Evolutionary conservation across 2,329 filamentous ascomycete genomes (phyloP).

Genomic region (Pezicula rhizophila): DNA sequence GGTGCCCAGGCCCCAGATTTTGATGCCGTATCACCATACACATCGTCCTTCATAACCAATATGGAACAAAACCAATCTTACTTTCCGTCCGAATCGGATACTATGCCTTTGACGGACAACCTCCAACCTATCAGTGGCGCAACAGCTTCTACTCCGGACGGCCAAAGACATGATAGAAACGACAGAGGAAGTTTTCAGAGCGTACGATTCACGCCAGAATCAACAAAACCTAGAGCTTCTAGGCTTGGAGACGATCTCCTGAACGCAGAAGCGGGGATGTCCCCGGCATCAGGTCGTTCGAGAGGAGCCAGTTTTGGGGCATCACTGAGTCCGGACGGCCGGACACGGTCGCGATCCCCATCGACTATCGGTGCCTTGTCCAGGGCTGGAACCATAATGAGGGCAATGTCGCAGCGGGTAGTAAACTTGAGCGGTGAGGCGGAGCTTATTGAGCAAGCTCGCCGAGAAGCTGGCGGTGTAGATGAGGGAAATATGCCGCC

Average conservation of each 20-base stretch:
- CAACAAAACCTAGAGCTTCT: slow-evolving; percentile 33
- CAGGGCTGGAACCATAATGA: slow-evolving; percentile 68
- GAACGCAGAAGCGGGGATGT: slow-evolving; percentile 51
- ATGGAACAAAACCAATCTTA: slow-evolving; percentile 24
- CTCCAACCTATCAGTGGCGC: slow-evolving; percentile 51
- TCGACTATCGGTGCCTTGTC: slow-evolving; percentile 61
- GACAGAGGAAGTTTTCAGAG: slow-evolving; percentile 47
- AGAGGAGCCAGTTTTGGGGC: slow-evolving; percentile 52
- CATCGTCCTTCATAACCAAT: slow-evolving; percentile 4
- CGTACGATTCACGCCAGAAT: slow-evolving; percentile 39
- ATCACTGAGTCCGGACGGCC: slow-evolving; percentile 45
- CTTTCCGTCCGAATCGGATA: slow-evolving; percentile 44
- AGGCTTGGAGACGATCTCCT: slow-evolving; percentile 55
- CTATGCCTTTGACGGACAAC: slow-evolving; percentile 53
- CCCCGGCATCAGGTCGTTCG: slow-evolving; percentile 29
- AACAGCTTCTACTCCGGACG: slow-evolving; percentile 26
- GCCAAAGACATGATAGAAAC: slow-evolving; percentile 41
- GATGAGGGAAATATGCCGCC: background rate
- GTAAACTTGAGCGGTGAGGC: slow-evolving; percentile 95
- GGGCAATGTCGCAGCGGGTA: slow-evolving; percentile 91
- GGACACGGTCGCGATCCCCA: slow-evolving; percentile 45
- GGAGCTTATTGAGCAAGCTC: slow-evolving; percentile 63
- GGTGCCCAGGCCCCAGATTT: slow-evolving; percentile 18
- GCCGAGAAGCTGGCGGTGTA: slow-evolving; percentile 17
- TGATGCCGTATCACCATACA: slow-evolving; percentile 20